Conservation (phyloP, 169 alveolate species). For the Eimeria falciformis region DNA sequence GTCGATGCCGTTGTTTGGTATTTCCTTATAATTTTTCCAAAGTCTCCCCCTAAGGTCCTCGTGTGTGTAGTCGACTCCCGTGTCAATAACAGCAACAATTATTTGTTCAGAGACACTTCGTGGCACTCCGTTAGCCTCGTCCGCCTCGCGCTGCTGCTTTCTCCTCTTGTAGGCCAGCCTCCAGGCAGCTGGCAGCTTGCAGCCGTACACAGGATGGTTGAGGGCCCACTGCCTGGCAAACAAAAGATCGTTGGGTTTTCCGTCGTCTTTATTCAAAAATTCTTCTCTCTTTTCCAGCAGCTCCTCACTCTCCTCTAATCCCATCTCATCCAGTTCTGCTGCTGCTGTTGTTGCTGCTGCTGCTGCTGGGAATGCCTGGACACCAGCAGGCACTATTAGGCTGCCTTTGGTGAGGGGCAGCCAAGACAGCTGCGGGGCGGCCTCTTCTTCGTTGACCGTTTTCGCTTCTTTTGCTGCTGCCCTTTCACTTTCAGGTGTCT, state of each 20-base stretch:
- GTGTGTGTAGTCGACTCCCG: conserved; percentile 85
- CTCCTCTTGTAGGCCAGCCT: conserved; percentile 22
- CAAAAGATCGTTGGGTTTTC: conserved; percentile 36
- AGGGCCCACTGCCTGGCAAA: conserved; percentile 69
- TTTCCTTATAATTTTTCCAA: conserved; percentile 83
- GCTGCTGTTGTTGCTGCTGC: conserved; percentile 6
- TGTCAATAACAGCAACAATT: conserved; percentile 68
- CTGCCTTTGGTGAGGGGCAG: too few relatives aligned
- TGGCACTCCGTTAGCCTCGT: not conserved
- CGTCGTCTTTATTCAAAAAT: not conserved
- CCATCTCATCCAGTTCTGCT: not conserved
- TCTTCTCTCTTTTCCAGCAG: not conserved
- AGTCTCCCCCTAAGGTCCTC: conserved; percentile 81
- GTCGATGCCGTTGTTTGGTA: conserved; percentile 84
- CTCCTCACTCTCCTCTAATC: not conserved
- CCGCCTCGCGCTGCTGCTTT: conserved; percentile 47
- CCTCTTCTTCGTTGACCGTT: not conserved
- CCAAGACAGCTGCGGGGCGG: not conserved
- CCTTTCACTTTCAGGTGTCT: not conserved
- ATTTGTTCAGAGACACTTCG: not conserved
- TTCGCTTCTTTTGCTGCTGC: not conserved
- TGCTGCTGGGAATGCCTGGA: not conserved
- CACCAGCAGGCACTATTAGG: too few relatives aligned
- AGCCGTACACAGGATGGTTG: not conserved
- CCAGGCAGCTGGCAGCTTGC: conserved; percentile 44